Evolutionary conservation across 306 rosid species (phyloP), one percentile per base, ranked within the genome.

Genomic region (Dryas octopetala): DNA sequence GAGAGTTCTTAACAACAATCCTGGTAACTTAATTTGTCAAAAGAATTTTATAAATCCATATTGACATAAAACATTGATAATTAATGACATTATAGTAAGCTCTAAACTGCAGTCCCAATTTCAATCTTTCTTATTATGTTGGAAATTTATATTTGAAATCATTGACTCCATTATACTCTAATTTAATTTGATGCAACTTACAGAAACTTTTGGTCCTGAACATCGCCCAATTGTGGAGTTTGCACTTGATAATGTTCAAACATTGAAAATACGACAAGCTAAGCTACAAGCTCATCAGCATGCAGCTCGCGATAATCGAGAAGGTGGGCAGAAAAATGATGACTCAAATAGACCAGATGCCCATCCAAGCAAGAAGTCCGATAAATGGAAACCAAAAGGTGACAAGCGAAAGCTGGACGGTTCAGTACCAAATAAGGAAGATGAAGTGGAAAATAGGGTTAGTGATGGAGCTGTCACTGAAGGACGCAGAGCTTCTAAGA

Each of bases 221-320:
- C 86, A 90, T 75, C 93, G 99, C 7, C 99, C 97, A 0, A 90
- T 95, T n/a, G 96, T 95, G 71, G 99, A 95, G 91, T 95, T 95
- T 59, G 97, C 99, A 59, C 61, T 95, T 54, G 97, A 95, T 79
- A 92, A 95, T 76, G 91, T 95, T 82, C 93, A 89, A 76, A 85
- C 83, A 7, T 57, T 95, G 81, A 90, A 90, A 82, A 78, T 83
- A 48, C 84, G 96, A 32, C 89, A 89, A 13, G 83, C 81, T 2
- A 90, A 82, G 83, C 76, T 81, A 68, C 93, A 85, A 76, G 78
- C n/a, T 79, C 87, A 88, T 82, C 81, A 57, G 71, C 89, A 74
- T 68, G 76, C 54, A 48, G n/a, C 76, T 77, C 78, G 45, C 41
- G 58, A 63, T 67, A 75, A n/a, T 32, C 78, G 62, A 41, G 70